Conservation (phyloP, 2,329 filamentous ascomycete genomes). For the Arthrocladium fulminans region DNA sequence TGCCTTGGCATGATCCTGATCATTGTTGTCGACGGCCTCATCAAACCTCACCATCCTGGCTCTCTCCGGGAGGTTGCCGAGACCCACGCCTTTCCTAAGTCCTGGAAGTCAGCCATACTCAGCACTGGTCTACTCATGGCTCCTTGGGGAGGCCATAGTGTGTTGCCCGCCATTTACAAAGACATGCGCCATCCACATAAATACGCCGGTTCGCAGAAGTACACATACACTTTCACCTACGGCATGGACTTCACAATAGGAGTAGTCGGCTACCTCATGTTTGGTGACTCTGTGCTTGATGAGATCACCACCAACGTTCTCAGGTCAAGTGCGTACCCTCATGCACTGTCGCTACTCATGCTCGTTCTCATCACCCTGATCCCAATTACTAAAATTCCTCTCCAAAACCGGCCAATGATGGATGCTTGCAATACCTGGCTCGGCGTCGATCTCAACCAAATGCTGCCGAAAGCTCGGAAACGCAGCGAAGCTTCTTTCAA, state of each 20-base stretch:
- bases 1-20: constrained; percentile 82
- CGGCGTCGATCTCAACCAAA: constrained; percentile 54
- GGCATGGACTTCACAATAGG: constrained; percentile 73
- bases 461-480: constrained; percentile 22
- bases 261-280: constrained; percentile 83
- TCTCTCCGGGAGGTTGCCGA: constrained; percentile 71
- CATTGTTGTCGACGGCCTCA: constrained; percentile 73
- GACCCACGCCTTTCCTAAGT: constrained; percentile 73
- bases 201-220: constrained; percentile 63
- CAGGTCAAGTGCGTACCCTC: constrained; percentile 56
- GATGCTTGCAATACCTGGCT: constrained; percentile 72
- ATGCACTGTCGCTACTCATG: constrained; percentile 64
- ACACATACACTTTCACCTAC: constrained; percentile 83
- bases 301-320: constrained; percentile 90
- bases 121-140: constrained; percentile 87
- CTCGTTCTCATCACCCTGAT: constrained; percentile 85
- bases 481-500: constrained; percentile 39
- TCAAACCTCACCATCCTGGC: constrained; percentile 69
- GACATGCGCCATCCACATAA: constrained; percentile 77
- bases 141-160: constrained; percentile 61
- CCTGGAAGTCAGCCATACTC: constrained; percentile 79
- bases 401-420: constrained; percentile 76
- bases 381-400: constrained; percentile 86
- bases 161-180: constrained; percentile 78
- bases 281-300: constrained; percentile 74